Percentiles rank a stretch among this genome's conserved stretches.
Evolutionary conservation across 371 early-diverging fungal genomes (phyloP).

Genomic region (Fennellomyces sp.): DNA sequence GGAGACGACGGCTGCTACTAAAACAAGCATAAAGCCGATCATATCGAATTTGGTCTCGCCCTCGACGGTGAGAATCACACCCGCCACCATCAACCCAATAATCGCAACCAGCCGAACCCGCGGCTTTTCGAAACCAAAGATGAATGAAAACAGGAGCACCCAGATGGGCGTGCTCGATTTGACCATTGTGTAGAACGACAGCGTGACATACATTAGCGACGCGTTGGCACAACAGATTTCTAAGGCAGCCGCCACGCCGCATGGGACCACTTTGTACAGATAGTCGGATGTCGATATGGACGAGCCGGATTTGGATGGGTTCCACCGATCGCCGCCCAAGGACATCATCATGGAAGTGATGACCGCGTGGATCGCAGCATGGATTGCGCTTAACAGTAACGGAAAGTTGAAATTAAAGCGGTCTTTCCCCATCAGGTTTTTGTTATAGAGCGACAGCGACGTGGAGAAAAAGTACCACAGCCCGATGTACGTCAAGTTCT

Average conservation of each 20-base stretch:
- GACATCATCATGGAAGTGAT: slow-evolving; percentile 58
- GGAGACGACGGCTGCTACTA: slow-evolving; percentile 76
- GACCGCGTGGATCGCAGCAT: slow-evolving; percentile 64
- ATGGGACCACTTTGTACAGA: slow-evolving; percentile 72
- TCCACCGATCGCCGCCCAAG: slow-evolving; percentile 40
- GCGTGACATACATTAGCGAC: slow-evolving; percentile 79
- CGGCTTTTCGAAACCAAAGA: slow-evolving; percentile 84
- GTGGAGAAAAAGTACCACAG: slow-evolving; percentile 77
- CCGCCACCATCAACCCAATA: slow-evolving; percentile 79
- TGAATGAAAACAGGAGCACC: slow-evolving; percentile 88
- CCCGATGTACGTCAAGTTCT: slow-evolving; percentile 50
- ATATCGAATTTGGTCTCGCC: slow-evolving; percentile 78
- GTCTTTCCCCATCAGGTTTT: slow-evolving; percentile 70
- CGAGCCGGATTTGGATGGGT: slow-evolving; percentile 28
- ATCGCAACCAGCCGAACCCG: slow-evolving; percentile 65
- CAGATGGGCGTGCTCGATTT: slow-evolving; percentile 90
- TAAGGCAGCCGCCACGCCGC: slow-evolving; percentile 85
- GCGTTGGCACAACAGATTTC: slow-evolving; percentile 92
- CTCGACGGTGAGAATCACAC: slow-evolving; percentile 85
- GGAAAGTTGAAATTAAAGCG: slow-evolving; percentile 81
- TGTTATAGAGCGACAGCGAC: slow-evolving; percentile 84
- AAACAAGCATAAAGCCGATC: slow-evolving; percentile 67
- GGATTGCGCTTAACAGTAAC: slow-evolving; percentile 75
- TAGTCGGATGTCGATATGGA: slow-evolving; percentile 45
- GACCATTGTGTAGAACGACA: slow-evolving; percentile 96